Conservation (phyloP, 2,329 filamentous ascomycete genomes). For the Pseudopyricularia javanii region DNA sequence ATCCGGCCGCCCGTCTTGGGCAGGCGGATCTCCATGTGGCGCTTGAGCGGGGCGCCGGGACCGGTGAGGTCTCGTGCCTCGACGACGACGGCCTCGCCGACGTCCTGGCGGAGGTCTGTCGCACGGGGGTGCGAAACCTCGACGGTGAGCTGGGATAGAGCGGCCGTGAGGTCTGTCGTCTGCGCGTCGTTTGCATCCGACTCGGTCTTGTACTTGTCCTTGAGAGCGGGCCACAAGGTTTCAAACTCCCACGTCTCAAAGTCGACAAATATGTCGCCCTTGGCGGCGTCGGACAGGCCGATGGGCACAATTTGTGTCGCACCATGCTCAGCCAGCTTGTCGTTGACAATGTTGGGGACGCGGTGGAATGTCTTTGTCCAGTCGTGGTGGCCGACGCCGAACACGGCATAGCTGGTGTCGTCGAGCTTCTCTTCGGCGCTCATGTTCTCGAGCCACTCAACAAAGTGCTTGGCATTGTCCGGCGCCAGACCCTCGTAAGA, state of each 20-base stretch:
- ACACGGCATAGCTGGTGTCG: conserved; percentile 53
- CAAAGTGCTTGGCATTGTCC: conserved; percentile 59
- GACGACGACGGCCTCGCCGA: conserved; percentile 47
- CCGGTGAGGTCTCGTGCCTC: conserved; percentile 34
- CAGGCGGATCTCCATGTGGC: conserved; percentile 54
- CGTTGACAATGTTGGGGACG: conserved; percentile 51
- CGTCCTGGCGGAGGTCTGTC: conserved; percentile 48
- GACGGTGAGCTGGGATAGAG: conserved; percentile 24
- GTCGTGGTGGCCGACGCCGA: conserved; percentile 44
- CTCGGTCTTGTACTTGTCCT: conserved; percentile 22
- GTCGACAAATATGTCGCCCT: conserved; percentile 54
- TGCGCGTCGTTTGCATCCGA: conserved; percentile 10
- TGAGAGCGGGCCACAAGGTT: conserved; percentile 35
- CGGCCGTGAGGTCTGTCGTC: conserved; percentile 10
- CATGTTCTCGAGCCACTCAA: conserved; percentile 49
- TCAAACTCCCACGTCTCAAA: conserved; percentile 57
- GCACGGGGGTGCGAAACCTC: conserved; percentile 41
- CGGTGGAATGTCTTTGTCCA: conserved; percentile 54
- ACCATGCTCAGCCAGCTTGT: conserved; percentile 36
- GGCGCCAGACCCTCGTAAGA: conserved; percentile 63
- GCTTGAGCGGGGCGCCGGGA: conserved; percentile 29
- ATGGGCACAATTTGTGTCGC: conserved; percentile 31
- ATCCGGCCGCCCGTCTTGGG: conserved; percentile 36
- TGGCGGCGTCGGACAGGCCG: conserved; percentile 47
- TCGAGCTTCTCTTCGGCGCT: conserved; percentile 35